A percentile compares a stretch with the other conserved stretches of the same genome.
These are phyloP conservation scores for Trichophyton benhamiae DNA, from an alignment of 2,329 filamentous ascomycete genomes.

Conservation along the genomic window DNA sequence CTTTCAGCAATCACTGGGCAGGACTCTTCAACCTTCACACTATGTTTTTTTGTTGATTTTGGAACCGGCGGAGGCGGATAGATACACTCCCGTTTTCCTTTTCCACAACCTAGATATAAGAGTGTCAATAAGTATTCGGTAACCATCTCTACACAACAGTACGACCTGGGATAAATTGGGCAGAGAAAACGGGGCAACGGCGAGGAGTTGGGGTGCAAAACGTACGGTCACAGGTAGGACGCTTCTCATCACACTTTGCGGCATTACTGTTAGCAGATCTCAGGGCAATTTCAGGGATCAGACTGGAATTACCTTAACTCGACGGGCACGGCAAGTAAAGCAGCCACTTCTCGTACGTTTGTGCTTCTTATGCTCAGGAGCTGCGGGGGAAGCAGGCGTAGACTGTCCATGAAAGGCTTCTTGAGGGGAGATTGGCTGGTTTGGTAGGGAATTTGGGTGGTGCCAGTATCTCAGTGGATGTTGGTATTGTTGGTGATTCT, in stretches of 20 bases:
- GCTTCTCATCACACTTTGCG: constrained; percentile 72
- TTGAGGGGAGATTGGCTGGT: not conserved
- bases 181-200: not conserved
- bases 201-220: constrained; percentile 11
- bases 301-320: constrained; percentile 54
- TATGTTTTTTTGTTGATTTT: constrained; percentile 30
- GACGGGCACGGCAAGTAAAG: constrained; percentile 75
- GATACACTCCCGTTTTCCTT: constrained; percentile 78
- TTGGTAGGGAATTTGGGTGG: not conserved
- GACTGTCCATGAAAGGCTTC: not conserved
- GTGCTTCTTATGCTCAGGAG: constrained; percentile 69
- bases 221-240: constrained; percentile 68
- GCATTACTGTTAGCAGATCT: constrained; percentile 5
- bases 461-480: not conserved
- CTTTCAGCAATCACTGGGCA: constrained; percentile 33
- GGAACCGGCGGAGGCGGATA: constrained; percentile 58
- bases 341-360: constrained; percentile 87
- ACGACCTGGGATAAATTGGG: not conserved
- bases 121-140: not conserved
- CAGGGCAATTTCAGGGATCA: not conserved
- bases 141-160: not conserved
- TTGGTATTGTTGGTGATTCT: not conserved
- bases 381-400: constrained; percentile 7
- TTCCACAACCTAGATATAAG: constrained; percentile 57
- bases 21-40: constrained; percentile 31